Percentiles rank a stretch among this genome's conserved stretches.
Conservation (phyloP, 495 filamentous ascomycete species). For the Penicillium longicatenatum region DNA sequence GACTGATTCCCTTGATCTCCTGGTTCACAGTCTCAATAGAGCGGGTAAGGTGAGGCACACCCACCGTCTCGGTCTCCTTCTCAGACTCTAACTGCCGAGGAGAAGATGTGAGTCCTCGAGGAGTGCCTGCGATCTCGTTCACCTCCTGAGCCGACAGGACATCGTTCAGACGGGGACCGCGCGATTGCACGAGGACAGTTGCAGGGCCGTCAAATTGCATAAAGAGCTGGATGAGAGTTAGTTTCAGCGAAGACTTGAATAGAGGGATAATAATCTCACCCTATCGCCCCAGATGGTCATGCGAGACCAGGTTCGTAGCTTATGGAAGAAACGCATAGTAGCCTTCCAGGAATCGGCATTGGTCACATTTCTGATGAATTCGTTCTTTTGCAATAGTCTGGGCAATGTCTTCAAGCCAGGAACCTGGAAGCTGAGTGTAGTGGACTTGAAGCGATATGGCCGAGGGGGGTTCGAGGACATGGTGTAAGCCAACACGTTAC, state of each 20-base stretch:
- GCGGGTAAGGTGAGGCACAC: conserved; percentile 31
- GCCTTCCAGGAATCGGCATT: conserved; percentile 69
- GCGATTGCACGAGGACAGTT: conserved; percentile 82
- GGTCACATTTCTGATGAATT: conserved; percentile 71
- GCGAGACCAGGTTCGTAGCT: conserved; percentile 70
- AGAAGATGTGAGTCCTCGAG: conserved; percentile 56
- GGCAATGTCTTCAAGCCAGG: conserved; percentile 60
- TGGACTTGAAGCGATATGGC: conserved; percentile 83
- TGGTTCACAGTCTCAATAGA: conserved; percentile 36
- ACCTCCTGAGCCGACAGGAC: conserved; percentile 73
- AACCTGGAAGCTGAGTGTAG: conserved; percentile 74
- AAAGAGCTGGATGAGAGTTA: conserved; percentile 61
- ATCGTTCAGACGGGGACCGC: conserved; percentile 73
- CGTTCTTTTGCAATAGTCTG: conserved; percentile 57
- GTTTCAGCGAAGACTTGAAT: conserved; percentile 6
- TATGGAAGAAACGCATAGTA: conserved; percentile 60
- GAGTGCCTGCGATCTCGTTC: conserved; percentile 80
- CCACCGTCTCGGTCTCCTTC: conserved; percentile 21
- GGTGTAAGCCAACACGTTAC: conserved; percentile 88
- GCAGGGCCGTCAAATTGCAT: conserved; percentile 84
- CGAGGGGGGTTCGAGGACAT: conserved; percentile 70
- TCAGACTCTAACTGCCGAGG: conserved; percentile 40
- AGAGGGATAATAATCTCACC: conserved; percentile 34
- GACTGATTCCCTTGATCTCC: conserved; percentile 39
- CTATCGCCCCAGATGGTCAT: conserved; percentile 92